Percentiles rank a stretch among this genome's conserved stretches.
Conservation (phyloP, 768 basidiomycete species). For the Vararia minispora region DNA sequence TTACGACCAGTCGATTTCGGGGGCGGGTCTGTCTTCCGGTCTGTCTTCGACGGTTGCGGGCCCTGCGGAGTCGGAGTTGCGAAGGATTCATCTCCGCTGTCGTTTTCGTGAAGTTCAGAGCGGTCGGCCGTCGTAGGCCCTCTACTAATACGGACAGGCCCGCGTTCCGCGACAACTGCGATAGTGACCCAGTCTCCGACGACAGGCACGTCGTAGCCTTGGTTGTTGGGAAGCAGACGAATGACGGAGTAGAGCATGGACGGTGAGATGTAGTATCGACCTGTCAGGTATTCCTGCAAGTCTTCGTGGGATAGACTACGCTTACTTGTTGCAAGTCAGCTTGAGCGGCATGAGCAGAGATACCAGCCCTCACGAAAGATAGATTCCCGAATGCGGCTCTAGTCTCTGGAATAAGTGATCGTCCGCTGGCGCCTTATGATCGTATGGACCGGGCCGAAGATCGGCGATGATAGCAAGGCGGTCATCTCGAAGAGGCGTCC, state of each 20-base stretch:
- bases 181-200: slow-evolving; percentile 93
- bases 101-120: slow-evolving; percentile 28
- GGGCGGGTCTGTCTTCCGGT: slow-evolving; percentile 16
- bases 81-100: slow-evolving; percentile 9
- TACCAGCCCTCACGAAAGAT: slow-evolving; percentile 73
- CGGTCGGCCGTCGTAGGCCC: slow-evolving; percentile 46
- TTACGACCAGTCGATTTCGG: slow-evolving; percentile 51
- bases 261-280: slow-evolving; percentile 81
- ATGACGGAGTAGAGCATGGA: slow-evolving; percentile 83
- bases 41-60: slow-evolving; percentile 8
- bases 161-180: slow-evolving; percentile 88
- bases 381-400: slow-evolving; percentile 89
- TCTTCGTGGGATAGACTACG: slow-evolving; percentile 65
- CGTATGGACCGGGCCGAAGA: slow-evolving; percentile 65
- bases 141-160: slow-evolving; percentile 61
- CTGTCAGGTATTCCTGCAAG: slow-evolving; percentile 69
- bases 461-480: slow-evolving; percentile 63
- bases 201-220: slow-evolving; percentile 85
- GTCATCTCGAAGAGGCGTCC: slow-evolving; percentile 36
- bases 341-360: too few relatives aligned
- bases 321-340: too few relatives aligned
- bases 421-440: slow-evolving; percentile 57
- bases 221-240: slow-evolving; percentile 64
- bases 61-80: not conserved
- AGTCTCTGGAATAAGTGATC: slow-evolving; percentile 69